These are phyloP conservation scores for Stellera chamaejasme DNA, from an alignment of 345 rosid species.

Conservation along the genomic window DNA sequence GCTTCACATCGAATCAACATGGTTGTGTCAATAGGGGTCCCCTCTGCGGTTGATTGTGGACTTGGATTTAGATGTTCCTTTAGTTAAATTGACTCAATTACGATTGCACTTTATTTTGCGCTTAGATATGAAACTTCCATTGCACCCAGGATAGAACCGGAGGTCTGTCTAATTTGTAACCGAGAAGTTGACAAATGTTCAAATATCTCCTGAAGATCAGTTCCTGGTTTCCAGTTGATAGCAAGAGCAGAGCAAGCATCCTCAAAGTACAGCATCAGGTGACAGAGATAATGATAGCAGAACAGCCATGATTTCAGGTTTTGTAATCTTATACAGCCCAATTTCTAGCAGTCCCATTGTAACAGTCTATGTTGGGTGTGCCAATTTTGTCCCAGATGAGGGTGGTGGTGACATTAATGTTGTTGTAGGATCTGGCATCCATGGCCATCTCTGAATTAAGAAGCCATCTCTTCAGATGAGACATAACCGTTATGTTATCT, in stretches of 20 bases:
- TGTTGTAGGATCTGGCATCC: constrained; percentile 16
- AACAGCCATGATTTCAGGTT: constrained; percentile 28
- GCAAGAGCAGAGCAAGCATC: constrained; percentile 30
- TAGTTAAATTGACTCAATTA: too few relatives aligned
- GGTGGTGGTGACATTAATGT: constrained; percentile 16
- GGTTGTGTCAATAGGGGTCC: constrained; percentile 9
- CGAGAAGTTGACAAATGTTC: constrained; percentile 1
- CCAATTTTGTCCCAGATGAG: constrained; percentile 54
- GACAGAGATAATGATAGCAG: constrained; percentile 25
- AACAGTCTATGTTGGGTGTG: constrained; percentile 46
- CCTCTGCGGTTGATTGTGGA: neutral
- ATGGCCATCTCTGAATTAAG: too few relatives aligned
- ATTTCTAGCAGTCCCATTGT: constrained; percentile 28
- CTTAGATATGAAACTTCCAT: too few relatives aligned
- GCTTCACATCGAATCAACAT: constrained; percentile 8
- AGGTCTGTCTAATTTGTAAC: too few relatives aligned
- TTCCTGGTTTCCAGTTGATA: constrained; percentile 8
- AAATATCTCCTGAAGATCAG: neutral
- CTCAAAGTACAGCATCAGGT: constrained; percentile 32
- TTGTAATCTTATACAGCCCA: constrained; percentile 22
- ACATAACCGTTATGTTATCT: too few relatives aligned
- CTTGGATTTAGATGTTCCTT: too few relatives aligned
- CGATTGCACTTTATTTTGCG: too few relatives aligned
- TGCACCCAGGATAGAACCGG: too few relatives aligned
- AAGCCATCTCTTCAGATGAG: too few relatives aligned